A percentile compares a stretch with the other conserved stretches of the same genome.
These are phyloP conservation scores for Cytospora chrysosperma DNA, from an alignment of 2,329 filamentous ascomycete species.

Conservation along the genomic window DNA sequence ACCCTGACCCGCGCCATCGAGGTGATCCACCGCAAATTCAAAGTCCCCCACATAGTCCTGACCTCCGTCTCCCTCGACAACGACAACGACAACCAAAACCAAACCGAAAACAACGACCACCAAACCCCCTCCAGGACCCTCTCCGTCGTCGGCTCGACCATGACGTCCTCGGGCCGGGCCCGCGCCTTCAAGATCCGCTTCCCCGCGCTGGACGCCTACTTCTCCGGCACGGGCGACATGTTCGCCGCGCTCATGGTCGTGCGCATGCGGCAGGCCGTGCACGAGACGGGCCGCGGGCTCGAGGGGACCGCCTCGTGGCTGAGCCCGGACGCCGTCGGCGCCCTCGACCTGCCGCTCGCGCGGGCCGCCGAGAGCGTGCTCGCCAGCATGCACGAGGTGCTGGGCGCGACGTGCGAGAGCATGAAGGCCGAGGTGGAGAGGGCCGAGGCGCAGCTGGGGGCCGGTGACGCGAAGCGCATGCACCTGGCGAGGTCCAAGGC, in stretches of 20 bases:
- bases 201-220: conserved; percentile 87
- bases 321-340: conserved; percentile 67
- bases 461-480: conserved; percentile 52
- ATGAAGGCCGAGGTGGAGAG: conserved; percentile 53
- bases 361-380: conserved; percentile 82
- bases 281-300: conserved; percentile 44
- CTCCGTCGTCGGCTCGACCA: conserved; percentile 72
- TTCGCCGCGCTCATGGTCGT: conserved; percentile 90
- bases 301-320: conserved; percentile 65
- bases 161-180: conserved; percentile 59
- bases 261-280: conserved; percentile 80
- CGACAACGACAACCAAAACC: conserved; percentile 26
- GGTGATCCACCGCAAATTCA: conserved; percentile 71
- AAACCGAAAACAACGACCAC: too few species aligned
- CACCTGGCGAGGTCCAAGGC: conserved; percentile 76
- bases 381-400: conserved; percentile 86
- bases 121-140: conserved; percentile 66
- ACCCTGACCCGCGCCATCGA: conserved; percentile 74
- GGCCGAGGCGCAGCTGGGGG: conserved; percentile 42
- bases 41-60: conserved; percentile 85
- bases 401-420: conserved; percentile 66
- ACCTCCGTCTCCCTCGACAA: conserved; percentile 78
- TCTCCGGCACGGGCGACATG: conserved; percentile 97
- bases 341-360: conserved; percentile 76
- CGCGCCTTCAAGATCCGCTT: conserved; percentile 89